phyloP scores from a whole-genome alignment of 495 filamentous ascomycete genomes.

The Haplographium delicatum region DNA sequence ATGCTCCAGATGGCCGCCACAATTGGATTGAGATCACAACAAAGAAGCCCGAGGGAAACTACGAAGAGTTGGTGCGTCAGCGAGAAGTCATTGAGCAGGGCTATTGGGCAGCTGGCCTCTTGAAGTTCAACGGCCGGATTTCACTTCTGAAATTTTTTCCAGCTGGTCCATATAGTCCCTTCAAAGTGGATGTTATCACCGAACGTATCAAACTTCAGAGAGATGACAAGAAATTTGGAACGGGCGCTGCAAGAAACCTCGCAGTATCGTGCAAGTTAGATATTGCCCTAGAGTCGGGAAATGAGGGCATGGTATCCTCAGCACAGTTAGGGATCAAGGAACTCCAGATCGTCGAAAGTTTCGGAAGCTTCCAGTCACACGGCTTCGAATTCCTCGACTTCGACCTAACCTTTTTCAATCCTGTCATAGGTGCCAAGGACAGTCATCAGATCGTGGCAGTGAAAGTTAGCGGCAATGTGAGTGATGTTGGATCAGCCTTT shows the following conservation, averaged over 20 bases:
- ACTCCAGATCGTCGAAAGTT: neutral
- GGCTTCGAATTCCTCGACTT: conserved; percentile 3
- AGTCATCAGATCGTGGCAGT: neutral
- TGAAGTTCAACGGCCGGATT: neutral
- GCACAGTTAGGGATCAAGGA: neutral
- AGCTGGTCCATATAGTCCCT: too few species aligned
- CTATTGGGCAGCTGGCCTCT: neutral
- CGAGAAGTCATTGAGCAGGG: neutral
- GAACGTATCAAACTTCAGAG: neutral
- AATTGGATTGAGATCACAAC: neutral
- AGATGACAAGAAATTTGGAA: too few species aligned
- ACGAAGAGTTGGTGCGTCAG: too few species aligned
- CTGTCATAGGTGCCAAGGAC: neutral
- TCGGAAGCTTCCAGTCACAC: neutral
- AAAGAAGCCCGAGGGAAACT: too few species aligned
- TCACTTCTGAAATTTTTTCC: neutral
- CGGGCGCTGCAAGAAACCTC: too few species aligned
- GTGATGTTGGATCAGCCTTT: neutral
- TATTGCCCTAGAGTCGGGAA: neutral
- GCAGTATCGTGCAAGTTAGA: too few species aligned
- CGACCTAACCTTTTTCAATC: neutral
- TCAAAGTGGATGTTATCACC: neutral
- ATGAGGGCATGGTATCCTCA: neutral
- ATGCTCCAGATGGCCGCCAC: neutral
- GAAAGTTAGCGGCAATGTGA: neutral